These are phyloP conservation scores for Daedalea quercina DNA, from an alignment of 768 basidiomycete species.

Conservation along the genomic window DNA sequence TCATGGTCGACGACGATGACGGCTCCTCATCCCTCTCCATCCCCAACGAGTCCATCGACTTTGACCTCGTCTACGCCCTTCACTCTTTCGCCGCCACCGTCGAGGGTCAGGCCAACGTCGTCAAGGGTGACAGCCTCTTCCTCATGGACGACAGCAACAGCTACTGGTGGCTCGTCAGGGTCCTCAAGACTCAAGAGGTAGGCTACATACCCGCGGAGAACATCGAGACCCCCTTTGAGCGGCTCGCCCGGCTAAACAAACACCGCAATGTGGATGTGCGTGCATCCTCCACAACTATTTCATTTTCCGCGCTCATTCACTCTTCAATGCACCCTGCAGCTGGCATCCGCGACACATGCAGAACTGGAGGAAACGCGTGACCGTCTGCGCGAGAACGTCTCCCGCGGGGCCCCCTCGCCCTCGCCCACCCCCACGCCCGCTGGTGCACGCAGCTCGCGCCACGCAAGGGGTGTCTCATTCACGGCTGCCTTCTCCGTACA, in stretches of 20 bases:
- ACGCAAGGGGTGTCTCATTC: conserved; percentile 53
- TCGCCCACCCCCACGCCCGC: conserved; percentile 41
- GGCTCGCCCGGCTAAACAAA: conserved; percentile 92
- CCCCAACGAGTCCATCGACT: conserved; percentile 90
- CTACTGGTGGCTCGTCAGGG: conserved; percentile 99
- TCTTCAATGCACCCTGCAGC: conserved; percentile 32
- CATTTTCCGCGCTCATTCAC: neutral
- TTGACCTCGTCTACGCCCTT: conserved; percentile 86
- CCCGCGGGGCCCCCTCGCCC: conserved; percentile 41
- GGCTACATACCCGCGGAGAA: conserved; percentile 99
- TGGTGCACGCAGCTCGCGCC: conserved; percentile 29
- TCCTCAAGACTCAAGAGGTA: conserved; percentile 97
- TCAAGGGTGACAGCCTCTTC: conserved; percentile 94
- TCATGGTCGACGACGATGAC: conserved; percentile 70
- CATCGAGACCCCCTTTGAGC: conserved; percentile 97
- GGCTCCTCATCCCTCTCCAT: conserved; percentile 79
- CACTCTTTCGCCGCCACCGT: conserved; percentile 98
- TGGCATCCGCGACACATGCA: conserved; percentile 66
- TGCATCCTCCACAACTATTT: conserved; percentile 12
- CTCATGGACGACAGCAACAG: conserved; percentile 98
- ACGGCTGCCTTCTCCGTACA: conserved; percentile 58
- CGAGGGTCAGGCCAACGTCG: conserved; percentile 97
- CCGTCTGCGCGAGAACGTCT: conserved; percentile 43
- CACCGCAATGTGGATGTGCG: conserved; percentile 94
- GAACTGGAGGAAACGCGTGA: conserved; percentile 52